These are phyloP conservation scores for Nicotiana knightiana DNA, from an alignment of 257 asterid genomes.

Conservation along the genomic window DNA sequence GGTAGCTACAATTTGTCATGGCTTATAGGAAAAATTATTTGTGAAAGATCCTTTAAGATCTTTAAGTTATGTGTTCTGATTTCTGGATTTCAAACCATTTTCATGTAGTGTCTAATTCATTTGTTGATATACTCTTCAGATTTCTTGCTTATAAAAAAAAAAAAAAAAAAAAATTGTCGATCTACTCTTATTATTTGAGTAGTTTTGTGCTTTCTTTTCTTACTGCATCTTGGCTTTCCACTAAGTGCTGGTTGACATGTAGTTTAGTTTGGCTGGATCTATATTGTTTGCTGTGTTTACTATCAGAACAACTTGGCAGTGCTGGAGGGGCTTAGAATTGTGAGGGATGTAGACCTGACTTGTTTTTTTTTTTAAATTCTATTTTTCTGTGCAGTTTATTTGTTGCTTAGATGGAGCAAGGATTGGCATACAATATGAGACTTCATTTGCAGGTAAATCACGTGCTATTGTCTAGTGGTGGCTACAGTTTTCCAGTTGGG, in stretches of 20 bases:
- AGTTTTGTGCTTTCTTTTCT: not conserved
- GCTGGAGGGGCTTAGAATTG: not conserved
- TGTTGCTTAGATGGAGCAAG: slow-evolving; percentile 94
- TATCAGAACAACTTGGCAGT: not conserved
- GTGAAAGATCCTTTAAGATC: not conserved
- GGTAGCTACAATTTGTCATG: not conserved
- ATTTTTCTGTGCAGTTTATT: slow-evolving; percentile 49
- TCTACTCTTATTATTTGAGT: not conserved
- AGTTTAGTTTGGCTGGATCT: not conserved
- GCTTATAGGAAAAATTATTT: not conserved
- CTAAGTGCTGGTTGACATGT: not conserved
- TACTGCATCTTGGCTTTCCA: not conserved
- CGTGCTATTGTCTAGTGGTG: not conserved
- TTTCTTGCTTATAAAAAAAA: too few relatives aligned
- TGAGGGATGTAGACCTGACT: not conserved
- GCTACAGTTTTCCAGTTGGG: not conserved
- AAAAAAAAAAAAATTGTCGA: not conserved
- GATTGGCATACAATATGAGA: slow-evolving; percentile 86
- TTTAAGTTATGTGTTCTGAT: too few relatives aligned
- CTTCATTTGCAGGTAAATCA: slow-evolving; percentile 84
- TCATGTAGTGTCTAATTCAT: too few relatives aligned
- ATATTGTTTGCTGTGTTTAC: not conserved
- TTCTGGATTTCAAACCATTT: too few relatives aligned
- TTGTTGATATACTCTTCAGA: too few relatives aligned
- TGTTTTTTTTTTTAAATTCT: not conserved